Evolutionary conservation across 2,329 filamentous ascomycete genomes (phyloP), one percentile per base, ranked within the genome.

Genomic region (Talaromyces sp.): DNA sequence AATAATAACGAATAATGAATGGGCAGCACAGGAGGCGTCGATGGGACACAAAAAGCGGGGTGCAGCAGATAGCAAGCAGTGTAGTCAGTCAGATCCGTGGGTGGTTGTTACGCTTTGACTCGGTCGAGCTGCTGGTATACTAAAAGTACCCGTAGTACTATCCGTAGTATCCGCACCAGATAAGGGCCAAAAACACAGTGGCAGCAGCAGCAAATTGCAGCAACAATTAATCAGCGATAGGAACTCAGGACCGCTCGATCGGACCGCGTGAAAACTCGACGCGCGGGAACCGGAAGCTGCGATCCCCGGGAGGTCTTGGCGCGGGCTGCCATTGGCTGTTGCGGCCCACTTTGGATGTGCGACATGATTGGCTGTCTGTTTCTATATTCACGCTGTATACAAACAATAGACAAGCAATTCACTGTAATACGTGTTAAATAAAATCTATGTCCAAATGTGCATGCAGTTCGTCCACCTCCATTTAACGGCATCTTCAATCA

Each of bases 1-100:
- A 35, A 35, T 35, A 35, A 35, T 14, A 19, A 35, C 10, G 12
- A 35, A 14, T 35, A 35, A 35, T 35, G 41, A 24, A 46, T 43
- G 38, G 38, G 5, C 38, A 50, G 24, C 46, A 24, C 48, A 17
- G 48, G 19, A 14, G 21, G 43, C 43, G 43, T 29, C 19, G 48
- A 52, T 52, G 48, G 48, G 19, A 52, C 48, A 52, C 48, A 52
- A 52, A 46, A 52, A 52, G 48, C 48, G 48, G 48, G 48, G 48
- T 52, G 48, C 48, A 52, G 48, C 48, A 52, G 48, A 27, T 29
- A 29, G 48, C 24, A n/a, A n/a, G n/a, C n/a, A n/a, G n/a, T n/a
- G n/a, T n/a, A n/a, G n/a, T n/a, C n/a, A 52, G 43, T 46, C 43
- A 46, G 43, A 46, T 21, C 43, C 43, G 43, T 46, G 43, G 43